These are phyloP conservation scores for Monilinia fructicola DNA, from an alignment of 2,329 filamentous ascomycete species.

Conservation along the genomic window DNA sequence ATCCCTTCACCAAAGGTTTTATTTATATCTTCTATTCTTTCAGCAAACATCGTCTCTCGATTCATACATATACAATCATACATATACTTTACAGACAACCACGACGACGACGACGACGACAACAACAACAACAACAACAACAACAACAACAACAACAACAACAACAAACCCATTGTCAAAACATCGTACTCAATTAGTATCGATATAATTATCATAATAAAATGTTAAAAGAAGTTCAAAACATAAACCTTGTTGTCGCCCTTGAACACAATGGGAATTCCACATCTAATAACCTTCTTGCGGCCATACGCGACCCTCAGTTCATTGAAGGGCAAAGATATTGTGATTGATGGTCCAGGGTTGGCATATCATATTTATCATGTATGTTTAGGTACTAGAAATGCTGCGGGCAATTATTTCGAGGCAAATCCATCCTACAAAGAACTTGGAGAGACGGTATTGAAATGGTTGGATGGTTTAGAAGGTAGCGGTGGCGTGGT, in stretches of 20 bases:
- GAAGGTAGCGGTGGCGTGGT: conserved; percentile 56
- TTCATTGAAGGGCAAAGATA: conserved; percentile 45
- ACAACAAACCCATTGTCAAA: too few species aligned
- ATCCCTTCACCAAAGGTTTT: conserved; percentile 4
- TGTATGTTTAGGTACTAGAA: conserved; percentile 49
- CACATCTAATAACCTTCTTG: conserved; percentile 53
- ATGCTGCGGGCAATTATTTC: conserved; percentile 47
- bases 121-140: too few species aligned
- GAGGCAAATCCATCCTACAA: conserved; percentile 60
- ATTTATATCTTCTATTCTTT: not conserved
- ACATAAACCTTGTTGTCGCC: conserved; percentile 29
- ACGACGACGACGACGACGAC: too few species aligned
- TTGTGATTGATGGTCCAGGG: conserved; percentile 74
- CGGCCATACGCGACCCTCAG: conserved; percentile 51
- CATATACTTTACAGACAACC: too few species aligned
- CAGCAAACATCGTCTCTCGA: not conserved
- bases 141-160: too few species aligned
- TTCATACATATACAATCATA: too few species aligned
- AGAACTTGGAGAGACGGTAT: conserved; percentile 58
- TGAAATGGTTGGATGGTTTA: conserved; percentile 64
- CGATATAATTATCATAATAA: not conserved
- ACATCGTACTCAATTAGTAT: not conserved
- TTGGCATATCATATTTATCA: conserved; percentile 72
- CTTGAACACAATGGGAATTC: conserved; percentile 55
- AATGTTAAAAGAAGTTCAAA: not conserved